A percentile compares a stretch with the other conserved stretches of the same genome.
Conservation (phyloP, 352 stramenopile genomes). For the Globisporangium barbulae region DNA sequence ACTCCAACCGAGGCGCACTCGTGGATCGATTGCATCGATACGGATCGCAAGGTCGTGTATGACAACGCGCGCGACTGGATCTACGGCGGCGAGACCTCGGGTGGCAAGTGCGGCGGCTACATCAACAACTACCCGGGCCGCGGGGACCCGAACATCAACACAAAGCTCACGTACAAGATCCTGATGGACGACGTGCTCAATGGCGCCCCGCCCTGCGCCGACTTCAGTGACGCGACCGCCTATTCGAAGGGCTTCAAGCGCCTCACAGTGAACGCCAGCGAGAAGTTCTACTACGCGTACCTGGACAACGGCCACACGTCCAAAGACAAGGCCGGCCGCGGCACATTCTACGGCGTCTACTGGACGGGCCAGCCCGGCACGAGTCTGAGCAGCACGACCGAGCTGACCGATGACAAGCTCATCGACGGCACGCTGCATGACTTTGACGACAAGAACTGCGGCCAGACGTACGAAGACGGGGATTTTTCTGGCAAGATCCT, state of each 20-base stretch:
- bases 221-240: conserved; percentile 31
- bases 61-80: conserved; percentile 54
- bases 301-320: conserved; percentile 58
- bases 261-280: conserved; percentile 33
- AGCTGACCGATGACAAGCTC: conserved; percentile 51
- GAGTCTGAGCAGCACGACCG: conserved; percentile 39
- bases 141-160: conserved; percentile 35
- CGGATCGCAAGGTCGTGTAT: conserved; percentile 50
- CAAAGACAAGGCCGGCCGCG: conserved; percentile 53
- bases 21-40: conserved; percentile 34
- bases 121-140: conserved; percentile 63
- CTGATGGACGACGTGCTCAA: conserved; percentile 43
- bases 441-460: conserved; percentile 68
- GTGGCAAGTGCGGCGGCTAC: conserved; percentile 56
- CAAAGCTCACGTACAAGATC: conserved; percentile 50
- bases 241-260: conserved; percentile 31
- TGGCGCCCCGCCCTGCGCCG: conserved; percentile 29
- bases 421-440: conserved; percentile 63
- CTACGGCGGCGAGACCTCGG: conserved; percentile 33
- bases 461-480: conserved; percentile 39
- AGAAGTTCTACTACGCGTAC: conserved; percentile 62
- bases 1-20: conserved; percentile 27
- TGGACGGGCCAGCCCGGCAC: conserved; percentile 42
- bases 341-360: conserved; percentile 60
- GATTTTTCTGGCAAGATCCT: conserved; percentile 34